Conservation (phyloP, 192 early-diverging fungal genomes). For the Gamsiella multidivaricata region DNA sequence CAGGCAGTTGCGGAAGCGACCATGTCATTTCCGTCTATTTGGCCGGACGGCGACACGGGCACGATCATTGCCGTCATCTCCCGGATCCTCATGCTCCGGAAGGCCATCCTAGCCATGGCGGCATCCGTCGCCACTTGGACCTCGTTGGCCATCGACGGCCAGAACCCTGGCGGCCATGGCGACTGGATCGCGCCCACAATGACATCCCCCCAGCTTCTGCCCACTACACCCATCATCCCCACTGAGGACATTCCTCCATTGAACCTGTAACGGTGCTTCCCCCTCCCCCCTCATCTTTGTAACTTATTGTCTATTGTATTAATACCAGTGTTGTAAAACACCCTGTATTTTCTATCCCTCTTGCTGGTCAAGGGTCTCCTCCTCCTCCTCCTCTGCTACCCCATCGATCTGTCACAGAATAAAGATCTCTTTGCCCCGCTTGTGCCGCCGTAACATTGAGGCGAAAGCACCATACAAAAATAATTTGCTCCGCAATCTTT, state of each 20-base stretch:
- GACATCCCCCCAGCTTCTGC: background rate
- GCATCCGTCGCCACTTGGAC: slow-evolving; percentile 4
- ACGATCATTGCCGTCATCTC: slow-evolving; percentile 7
- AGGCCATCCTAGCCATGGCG: slow-evolving; percentile 7
- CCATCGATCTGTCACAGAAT: too few species aligned
- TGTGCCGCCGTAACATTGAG: too few species aligned
- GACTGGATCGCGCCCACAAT: slow-evolving; percentile 1
- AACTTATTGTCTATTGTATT: background rate
- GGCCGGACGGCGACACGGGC: slow-evolving; percentile 1
- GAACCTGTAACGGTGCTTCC: background rate
- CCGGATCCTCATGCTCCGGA: slow-evolving; percentile 5
- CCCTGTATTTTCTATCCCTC: too few species aligned
- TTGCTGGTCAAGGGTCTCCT: too few species aligned
- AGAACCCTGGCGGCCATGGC: background rate
- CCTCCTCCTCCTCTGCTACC: too few species aligned
- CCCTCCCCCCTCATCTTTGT: background rate
- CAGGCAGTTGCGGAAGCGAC: slow-evolving; percentile 13
- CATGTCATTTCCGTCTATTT: slow-evolving; percentile 3
- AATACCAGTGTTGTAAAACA: too few species aligned
- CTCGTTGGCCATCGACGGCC: background rate
- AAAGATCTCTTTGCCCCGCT: too few species aligned
- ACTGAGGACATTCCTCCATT: background rate
- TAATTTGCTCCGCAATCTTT: too few species aligned
- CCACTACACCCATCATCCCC: background rate
- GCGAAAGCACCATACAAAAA: too few species aligned